Conservation (phyloP, 352 stramenopile genomes). For the Phytophthora constricta region DNA sequence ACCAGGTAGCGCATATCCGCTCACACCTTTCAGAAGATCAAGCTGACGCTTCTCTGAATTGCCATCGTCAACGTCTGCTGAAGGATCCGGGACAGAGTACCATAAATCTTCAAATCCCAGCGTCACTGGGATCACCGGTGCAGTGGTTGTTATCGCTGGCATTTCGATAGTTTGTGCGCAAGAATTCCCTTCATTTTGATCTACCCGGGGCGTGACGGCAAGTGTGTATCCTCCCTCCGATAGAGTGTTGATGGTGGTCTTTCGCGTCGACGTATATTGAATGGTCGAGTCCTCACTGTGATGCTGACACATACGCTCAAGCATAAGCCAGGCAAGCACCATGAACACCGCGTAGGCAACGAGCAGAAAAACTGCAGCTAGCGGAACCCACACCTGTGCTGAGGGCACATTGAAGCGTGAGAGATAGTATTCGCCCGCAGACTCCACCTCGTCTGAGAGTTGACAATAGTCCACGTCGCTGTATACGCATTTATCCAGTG, state of each 20-base stretch:
- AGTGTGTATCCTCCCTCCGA: constrained; percentile 7
- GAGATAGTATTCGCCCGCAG: constrained; percentile 17
- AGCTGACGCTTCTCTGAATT: constrained; percentile 37
- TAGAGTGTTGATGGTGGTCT: not conserved
- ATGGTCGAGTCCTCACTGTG: constrained; percentile 10
- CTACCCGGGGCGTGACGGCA: constrained; percentile 3
- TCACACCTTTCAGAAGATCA: constrained; percentile 66
- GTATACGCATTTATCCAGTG: constrained; percentile 16
- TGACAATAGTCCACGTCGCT: constrained; percentile 14
- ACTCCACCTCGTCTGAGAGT: not conserved
- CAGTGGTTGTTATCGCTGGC: not conserved
- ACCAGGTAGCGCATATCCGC: constrained; percentile 43
- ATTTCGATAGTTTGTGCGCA: not conserved
- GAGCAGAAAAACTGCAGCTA: constrained; percentile 1
- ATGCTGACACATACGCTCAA: constrained; percentile 19
- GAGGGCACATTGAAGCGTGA: constrained; percentile 13
- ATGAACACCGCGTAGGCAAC: constrained; percentile 16
- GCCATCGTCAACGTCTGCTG: not conserved
- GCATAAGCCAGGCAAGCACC: constrained; percentile 14
- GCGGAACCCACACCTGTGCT: constrained; percentile 12
- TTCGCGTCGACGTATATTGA: not conserved
- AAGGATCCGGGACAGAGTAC: constrained; percentile 40
- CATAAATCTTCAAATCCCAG: constrained; percentile 43
- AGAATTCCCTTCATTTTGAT: not conserved
- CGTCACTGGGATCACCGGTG: constrained; percentile 25